Evolutionary conservation across 192 early-diverging fungal species (phyloP).

Genomic region (Globomyces pollinis-pini): DNA sequence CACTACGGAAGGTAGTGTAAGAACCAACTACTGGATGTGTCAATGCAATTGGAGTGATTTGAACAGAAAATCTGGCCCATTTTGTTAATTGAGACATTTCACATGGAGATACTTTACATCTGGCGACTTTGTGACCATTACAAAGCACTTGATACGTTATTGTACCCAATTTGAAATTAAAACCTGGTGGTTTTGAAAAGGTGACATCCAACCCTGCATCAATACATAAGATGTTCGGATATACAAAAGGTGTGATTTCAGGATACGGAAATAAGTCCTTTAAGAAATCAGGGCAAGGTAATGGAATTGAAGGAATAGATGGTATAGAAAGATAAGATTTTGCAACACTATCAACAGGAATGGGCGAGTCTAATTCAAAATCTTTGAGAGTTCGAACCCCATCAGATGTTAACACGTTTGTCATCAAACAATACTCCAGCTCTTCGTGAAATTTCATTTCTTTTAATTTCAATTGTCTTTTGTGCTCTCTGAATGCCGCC

Average conservation of each 20-base stretch:
- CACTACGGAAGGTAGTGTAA: background rate
- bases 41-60: constrained; percentile 1
- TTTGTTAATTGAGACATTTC: background rate
- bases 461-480: background rate
- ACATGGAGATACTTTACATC: background rate
- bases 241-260: constrained; percentile 2
- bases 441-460: background rate
- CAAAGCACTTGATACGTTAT: background rate
- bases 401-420: background rate
- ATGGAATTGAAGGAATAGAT: background rate
- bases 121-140: constrained; percentile 4
- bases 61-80: background rate
- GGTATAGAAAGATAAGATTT: constrained; percentile 2
- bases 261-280: constrained; percentile 10
- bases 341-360: background rate
- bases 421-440: background rate
- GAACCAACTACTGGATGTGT: constrained; percentile 2
- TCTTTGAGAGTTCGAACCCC: background rate
- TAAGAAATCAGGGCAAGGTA: background rate
- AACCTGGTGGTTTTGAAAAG: constrained; percentile 8
- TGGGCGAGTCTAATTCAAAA: background rate
- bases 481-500: background rate
- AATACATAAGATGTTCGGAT: background rate
- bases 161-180: background rate
- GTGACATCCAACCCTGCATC: constrained; percentile 8